A percentile compares a stretch with the other conserved stretches of the same genome.
phyloP scores from a whole-genome alignment of 2,329 filamentous ascomycete genomes.

The Sporothrix euskadiensis region DNA sequence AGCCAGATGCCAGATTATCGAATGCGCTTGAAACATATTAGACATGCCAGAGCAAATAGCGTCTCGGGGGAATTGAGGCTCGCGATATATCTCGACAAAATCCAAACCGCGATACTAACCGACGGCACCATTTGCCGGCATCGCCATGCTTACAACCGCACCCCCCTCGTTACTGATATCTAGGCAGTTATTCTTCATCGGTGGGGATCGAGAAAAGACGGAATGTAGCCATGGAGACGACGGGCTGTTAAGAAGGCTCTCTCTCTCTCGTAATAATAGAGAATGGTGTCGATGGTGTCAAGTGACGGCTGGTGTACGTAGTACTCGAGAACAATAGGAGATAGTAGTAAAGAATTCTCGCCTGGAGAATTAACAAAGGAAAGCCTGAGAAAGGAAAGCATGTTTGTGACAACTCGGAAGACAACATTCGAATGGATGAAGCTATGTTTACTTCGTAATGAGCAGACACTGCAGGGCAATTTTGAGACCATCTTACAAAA shows the following conservation, averaged over 20 bases:
- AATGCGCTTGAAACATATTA: not conserved
- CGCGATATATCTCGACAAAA: not conserved
- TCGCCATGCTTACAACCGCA: not conserved
- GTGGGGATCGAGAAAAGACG: not conserved
- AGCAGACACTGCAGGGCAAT: not conserved
- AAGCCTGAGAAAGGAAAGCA: not conserved
- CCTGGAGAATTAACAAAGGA: not conserved
- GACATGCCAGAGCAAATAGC: not conserved
- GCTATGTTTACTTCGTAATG: no score
- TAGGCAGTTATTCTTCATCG: not conserved
- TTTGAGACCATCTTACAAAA: not conserved
- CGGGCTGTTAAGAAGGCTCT: not conserved
- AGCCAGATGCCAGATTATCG: not conserved
- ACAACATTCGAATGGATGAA: not conserved
- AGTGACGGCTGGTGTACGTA: not conserved
- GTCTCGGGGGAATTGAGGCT: not conserved
- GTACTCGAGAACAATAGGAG: not conserved
- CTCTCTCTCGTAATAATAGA: not conserved
- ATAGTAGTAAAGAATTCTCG: not conserved
- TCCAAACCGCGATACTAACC: not conserved
- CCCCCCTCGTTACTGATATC: not conserved
- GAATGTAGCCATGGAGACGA: slow-evolving; percentile 15
- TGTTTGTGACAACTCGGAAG: not conserved
- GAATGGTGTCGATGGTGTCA: not conserved
- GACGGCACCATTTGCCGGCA: not conserved